phyloP scores from a whole-genome alignment of 164 flowering plant genomes.

The Nymphaea colorata region DNA sequence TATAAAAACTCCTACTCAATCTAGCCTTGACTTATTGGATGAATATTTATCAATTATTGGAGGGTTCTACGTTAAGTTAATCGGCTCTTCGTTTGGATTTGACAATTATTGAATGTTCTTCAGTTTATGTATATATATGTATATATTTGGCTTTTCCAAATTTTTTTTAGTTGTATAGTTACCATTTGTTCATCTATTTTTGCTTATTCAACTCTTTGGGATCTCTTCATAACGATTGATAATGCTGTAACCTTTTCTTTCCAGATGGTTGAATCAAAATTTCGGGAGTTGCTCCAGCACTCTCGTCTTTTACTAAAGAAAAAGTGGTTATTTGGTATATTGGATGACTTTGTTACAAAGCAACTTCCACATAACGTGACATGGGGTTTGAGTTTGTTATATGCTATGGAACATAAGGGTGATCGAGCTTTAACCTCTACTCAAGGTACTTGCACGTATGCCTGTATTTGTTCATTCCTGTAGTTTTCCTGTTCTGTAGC shows the following conservation, averaged over 20 bases:
- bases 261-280: conserved; percentile 90
- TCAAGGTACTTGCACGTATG: conserved; percentile 38
- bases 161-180: not conserved
- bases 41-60: too few relatives aligned
- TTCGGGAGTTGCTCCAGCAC: conserved; percentile 67
- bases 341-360: conserved; percentile 92
- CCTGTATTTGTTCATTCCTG: too few relatives aligned
- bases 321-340: conserved; percentile 80
- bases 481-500: too few relatives aligned
- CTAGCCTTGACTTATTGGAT: too few relatives aligned
- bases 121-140: too few relatives aligned
- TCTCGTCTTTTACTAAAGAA: conserved; percentile 59
- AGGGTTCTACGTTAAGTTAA: too few relatives aligned
- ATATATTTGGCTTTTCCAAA: not conserved
- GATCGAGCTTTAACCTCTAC: conserved; percentile 67
- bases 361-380: conserved; percentile 98
- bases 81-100: too few relatives aligned
- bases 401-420: conserved; percentile 89
- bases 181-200: not conserved
- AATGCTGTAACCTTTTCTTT: not conserved
- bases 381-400: conserved; percentile 94
- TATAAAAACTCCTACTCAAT: too few relatives aligned
- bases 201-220: not conserved
- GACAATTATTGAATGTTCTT: too few relatives aligned
- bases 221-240: not conserved